A percentile compares a stretch with the other conserved stretches of the same genome.
These are phyloP conservation scores for Ceratocystis lukuohia DNA, from an alignment of 2,329 filamentous ascomycete species.

Conservation along the genomic window DNA sequence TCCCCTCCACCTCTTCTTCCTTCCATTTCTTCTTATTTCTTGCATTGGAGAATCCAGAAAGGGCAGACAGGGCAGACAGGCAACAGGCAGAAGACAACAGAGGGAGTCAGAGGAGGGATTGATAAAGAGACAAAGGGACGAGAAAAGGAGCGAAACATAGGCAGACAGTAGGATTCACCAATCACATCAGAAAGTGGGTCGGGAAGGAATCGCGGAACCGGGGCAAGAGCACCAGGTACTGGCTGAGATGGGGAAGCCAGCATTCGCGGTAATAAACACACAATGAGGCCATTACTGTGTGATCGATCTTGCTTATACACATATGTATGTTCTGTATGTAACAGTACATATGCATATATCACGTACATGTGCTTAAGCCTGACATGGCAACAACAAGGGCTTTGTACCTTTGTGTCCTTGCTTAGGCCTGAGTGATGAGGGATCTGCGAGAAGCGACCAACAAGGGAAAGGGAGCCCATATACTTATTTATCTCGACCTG, in stretches of 20 bases:
- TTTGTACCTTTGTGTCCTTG: no score
- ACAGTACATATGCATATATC: no score
- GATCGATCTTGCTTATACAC: no score
- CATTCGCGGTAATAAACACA: not conserved
- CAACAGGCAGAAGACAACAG: not conserved
- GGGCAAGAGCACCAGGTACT: not conserved
- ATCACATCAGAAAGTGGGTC: no score
- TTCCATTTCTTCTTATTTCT: not conserved
- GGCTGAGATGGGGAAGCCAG: not conserved
- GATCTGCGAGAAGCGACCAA: no score
- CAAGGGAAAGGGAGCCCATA: no score
- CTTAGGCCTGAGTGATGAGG: no score
- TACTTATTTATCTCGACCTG: no score
- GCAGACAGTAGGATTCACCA: no score
- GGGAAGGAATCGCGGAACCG: not conserved
- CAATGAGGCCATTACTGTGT: not conserved
- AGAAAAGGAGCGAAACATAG: not conserved
- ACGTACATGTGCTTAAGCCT: no score
- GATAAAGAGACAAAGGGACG: not conserved
- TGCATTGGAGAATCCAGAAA: not conserved
- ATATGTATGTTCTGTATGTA: no score
- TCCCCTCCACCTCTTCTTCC: not conserved
- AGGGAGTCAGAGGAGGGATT: not conserved
- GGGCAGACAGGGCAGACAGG: not conserved
- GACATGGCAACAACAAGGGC: no score